These are phyloP conservation scores for Colletotrichum sp. DNA, from an alignment of 2,329 filamentous ascomycete species.

Conservation along the genomic window DNA sequence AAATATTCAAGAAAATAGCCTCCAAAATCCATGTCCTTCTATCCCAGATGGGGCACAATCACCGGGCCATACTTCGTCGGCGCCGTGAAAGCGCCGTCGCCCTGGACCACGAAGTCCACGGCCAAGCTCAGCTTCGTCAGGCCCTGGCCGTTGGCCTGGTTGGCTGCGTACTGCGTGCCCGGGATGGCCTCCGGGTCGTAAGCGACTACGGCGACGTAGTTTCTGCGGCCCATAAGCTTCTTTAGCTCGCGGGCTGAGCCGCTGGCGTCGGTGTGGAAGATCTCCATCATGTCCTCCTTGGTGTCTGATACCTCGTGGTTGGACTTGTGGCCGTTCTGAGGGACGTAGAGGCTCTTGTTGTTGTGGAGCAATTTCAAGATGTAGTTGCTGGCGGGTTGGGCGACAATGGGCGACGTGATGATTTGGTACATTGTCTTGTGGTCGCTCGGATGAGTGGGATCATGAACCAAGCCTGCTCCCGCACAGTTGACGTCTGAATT, in stretches of 20 bases:
- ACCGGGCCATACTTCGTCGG: conserved; percentile 98
- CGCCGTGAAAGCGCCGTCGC: conserved; percentile 78
- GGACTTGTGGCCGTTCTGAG: conserved; percentile 81
- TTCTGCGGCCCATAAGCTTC: conserved; percentile 90
- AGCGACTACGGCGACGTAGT: conserved; percentile 92
- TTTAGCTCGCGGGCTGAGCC: conserved; percentile 84
- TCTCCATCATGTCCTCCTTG: conserved; percentile 99
- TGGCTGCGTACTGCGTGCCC: conserved; percentile 32
- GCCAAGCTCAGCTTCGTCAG: conserved; percentile 80
- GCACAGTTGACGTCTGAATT: conserved; percentile 79
- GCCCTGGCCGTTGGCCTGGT: conserved; percentile 43
- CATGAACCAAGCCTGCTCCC: conserved; percentile 92
- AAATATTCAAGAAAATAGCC: conserved; percentile 1
- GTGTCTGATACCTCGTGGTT: conserved; percentile 83
- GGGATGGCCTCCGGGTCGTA: conserved; percentile 83
- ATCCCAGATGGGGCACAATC: conserved; percentile 86
- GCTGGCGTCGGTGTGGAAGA: conserved; percentile 92
- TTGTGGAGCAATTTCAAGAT: conserved; percentile 95
- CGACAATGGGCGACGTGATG: conserved; percentile 91
- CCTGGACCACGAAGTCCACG: conserved; percentile 96
- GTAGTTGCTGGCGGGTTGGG: conserved; percentile 83
- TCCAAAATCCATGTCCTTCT: background rate
- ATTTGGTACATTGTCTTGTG: conserved; percentile 99
- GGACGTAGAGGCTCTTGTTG: conserved; percentile 90
- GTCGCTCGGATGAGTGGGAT: conserved; percentile 87